Conservation (phyloP, 768 basidiomycete species). For the Cystobasidium tubakii region DNA sequence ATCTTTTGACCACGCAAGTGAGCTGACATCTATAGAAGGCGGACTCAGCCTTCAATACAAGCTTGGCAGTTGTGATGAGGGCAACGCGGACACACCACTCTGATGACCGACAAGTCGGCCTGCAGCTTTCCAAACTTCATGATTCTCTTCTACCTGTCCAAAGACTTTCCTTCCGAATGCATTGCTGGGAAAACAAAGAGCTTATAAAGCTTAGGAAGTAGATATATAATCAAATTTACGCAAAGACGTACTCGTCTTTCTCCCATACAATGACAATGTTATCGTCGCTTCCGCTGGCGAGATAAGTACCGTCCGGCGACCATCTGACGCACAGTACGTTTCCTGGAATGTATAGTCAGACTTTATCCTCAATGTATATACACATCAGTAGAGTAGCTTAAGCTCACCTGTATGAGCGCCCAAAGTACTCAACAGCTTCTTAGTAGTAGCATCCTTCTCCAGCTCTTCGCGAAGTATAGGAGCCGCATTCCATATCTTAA, state of each 20-base stretch:
- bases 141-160: constrained; percentile 90
- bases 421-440: constrained; percentile 82
- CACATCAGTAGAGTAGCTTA: too few relatives aligned
- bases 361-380: too few relatives aligned
- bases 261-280: constrained; percentile 96
- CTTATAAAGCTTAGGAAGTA: too few relatives aligned
- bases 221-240: not conserved
- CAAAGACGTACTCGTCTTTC: constrained; percentile 52
- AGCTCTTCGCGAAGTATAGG: constrained; percentile 79
- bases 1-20: constrained; percentile 88
- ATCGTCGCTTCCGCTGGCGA: constrained; percentile 95
- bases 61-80: too few relatives aligned
- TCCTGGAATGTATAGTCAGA: constrained; percentile 40
- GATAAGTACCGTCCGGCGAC: constrained; percentile 86
- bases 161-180: constrained; percentile 78
- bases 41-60: too few relatives aligned
- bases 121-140: constrained; percentile 94
- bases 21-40: constrained; percentile 68
- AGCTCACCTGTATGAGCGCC: constrained; percentile 81
- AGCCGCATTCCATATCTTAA: constrained; percentile 94
- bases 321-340: constrained; percentile 86
- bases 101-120: constrained; percentile 88
- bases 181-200: constrained; percentile 51
- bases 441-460: constrained; percentile 60
- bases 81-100: constrained; percentile 77